A percentile compares a stretch with the other conserved stretches of the same genome.
Evolutionary conservation across 2,329 filamentous ascomycete species (phyloP).

Genomic region (Aureobasidium namibiae): DNA sequence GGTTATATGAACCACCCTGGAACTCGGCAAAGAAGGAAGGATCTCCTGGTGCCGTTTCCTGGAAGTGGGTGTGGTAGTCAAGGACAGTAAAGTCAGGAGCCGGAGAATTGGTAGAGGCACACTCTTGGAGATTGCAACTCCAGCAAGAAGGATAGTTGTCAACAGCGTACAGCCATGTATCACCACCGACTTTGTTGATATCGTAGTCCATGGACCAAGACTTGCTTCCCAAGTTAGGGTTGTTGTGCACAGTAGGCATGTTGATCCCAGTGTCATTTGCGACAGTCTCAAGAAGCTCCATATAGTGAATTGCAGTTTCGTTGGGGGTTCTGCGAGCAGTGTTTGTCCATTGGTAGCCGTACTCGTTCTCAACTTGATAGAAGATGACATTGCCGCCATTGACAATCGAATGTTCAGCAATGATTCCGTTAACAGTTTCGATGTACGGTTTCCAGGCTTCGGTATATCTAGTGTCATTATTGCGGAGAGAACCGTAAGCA

Average conservation of each 20-base stretch:
- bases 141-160: constrained; percentile 48
- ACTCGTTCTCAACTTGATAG: constrained; percentile 53
- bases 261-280: constrained; percentile 50
- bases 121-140: constrained; percentile 55
- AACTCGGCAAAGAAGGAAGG: constrained; percentile 53
- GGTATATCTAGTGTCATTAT: constrained; percentile 38
- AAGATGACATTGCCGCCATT: constrained; percentile 50
- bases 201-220: constrained; percentile 54
- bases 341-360: constrained; percentile 19
- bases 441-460: constrained; percentile 45
- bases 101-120: constrained; percentile 49
- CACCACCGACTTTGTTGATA: constrained; percentile 43
- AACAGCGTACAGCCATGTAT: constrained; percentile 31
- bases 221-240: constrained; percentile 50
- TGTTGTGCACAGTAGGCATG: constrained; percentile 51
- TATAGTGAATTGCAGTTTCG: constrained; percentile 42
- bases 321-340: constrained; percentile 32
- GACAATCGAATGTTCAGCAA: constrained; percentile 47
- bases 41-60: constrained; percentile 33
- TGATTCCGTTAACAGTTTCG: constrained; percentile 39
- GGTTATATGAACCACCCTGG: constrained; percentile 53
- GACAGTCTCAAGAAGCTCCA: constrained; percentile 47
- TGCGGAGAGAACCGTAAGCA: constrained; percentile 49
- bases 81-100: constrained; percentile 48
- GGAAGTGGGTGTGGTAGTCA: constrained; percentile 38